These are phyloP conservation scores for Juncus effusus DNA, from an alignment of 176 grass and related monocot species.

Conservation along the genomic window DNA sequence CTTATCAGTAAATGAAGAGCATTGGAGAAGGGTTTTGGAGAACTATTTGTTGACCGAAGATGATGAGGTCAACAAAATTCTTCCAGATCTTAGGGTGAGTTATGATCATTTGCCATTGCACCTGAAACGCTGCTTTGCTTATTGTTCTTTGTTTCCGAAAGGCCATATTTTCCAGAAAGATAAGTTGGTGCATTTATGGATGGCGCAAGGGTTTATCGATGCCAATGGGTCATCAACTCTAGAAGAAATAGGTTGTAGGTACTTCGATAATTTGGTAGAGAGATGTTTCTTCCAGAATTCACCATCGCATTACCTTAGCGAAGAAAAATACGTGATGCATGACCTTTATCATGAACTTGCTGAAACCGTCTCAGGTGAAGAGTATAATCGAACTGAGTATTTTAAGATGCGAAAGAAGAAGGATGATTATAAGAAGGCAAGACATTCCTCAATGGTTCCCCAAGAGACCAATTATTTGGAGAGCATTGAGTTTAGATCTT, in stretches of 20 bases:
- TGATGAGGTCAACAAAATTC: slow-evolving; percentile 19
- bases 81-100: slow-evolving; percentile 45
- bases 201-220: slow-evolving; percentile 38
- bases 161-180: slow-evolving; percentile 40
- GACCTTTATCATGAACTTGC: slow-evolving; percentile 50
- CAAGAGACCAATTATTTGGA: neutral
- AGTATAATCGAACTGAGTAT: slow-evolving; percentile 27
- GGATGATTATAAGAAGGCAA: neutral
- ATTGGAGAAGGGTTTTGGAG: slow-evolving; percentile 34
- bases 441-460: slow-evolving; percentile 38
- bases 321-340: slow-evolving; percentile 40
- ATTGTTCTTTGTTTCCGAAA: slow-evolving; percentile 48
- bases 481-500: slow-evolving; percentile 3
- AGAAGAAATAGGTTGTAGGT: slow-evolving; percentile 21
- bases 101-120: slow-evolving; percentile 34
- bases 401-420: slow-evolving; percentile 5
- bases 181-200: slow-evolving; percentile 41
- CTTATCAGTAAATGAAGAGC: neutral
- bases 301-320: neutral
- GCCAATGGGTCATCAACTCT: slow-evolving; percentile 6
- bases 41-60: slow-evolving; percentile 26
- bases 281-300: slow-evolving; percentile 36
- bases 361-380: slow-evolving; percentile 26
- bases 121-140: slow-evolving; percentile 41
- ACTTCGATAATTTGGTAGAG: slow-evolving; percentile 40